Percentiles rank a stretch among this genome's conserved stretches.
phyloP scores from a whole-genome alignment of 2,329 filamentous ascomycete species.

The Penicillium griseofulvum region DNA sequence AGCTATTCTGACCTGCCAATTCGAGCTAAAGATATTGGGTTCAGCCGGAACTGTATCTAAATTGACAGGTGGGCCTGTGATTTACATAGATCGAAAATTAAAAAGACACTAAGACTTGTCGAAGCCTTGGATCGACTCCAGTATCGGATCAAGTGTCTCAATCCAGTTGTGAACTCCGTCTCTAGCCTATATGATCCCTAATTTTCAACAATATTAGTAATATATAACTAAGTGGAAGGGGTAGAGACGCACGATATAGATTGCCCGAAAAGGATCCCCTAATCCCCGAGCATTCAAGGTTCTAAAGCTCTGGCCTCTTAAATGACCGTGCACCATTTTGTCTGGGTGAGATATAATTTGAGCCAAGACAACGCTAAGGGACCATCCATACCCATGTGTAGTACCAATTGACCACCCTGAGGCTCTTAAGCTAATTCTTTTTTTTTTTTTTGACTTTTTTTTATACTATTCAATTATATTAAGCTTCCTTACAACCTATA shows the following conservation, averaged over 20 bases:
- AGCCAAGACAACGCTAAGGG: slow-evolving; percentile 9
- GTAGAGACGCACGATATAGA: background rate
- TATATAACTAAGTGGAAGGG: background rate
- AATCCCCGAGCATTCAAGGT: background rate
- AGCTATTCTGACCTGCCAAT: background rate
- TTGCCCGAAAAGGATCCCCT: background rate
- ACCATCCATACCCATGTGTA: background rate
- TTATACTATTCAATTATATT: no score
- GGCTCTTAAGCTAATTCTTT: background rate
- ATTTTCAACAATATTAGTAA: background rate
- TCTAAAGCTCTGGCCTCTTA: background rate
- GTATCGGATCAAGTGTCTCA: background rate
- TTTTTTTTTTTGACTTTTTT: background rate
- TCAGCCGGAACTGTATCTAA: slow-evolving; percentile 12
- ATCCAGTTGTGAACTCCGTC: background rate
- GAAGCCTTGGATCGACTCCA: slow-evolving; percentile 12
- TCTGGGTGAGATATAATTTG: slow-evolving; percentile 19
- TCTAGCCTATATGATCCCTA: background rate
- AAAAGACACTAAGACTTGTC: background rate
- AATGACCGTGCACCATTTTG: slow-evolving; percentile 5
- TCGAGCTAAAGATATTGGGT: background rate
- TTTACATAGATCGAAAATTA: slow-evolving; percentile 6
- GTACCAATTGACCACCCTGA: background rate
- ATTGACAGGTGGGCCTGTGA: slow-evolving; percentile 19
- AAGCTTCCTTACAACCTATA: no score